Base-by-base conservation (phyloP, 371 early-diverging fungal genomes). In the Umbelopsis sp. region DNA sequence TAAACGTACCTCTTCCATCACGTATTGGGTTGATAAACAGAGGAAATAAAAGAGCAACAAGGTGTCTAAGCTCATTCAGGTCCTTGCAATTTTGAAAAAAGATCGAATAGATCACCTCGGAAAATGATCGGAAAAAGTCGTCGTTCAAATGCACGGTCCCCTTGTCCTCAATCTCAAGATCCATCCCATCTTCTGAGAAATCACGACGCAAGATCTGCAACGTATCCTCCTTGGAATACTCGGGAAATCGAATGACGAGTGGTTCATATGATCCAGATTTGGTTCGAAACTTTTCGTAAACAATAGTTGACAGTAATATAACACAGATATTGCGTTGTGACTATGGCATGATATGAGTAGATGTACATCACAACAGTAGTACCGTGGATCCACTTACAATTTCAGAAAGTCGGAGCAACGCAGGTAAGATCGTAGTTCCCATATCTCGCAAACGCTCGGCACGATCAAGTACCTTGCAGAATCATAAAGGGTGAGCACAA, bases 371-470 rank as follows among this genome's bases (percentile, higher is more conserved):
- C 41, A 57, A 14, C 10, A 63, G 25, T 32, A 44, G 32, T 20
- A 4, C 44, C 12, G 20, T 38, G 29, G 32, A 24, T 9, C 29
- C 18, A 45, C 73, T 66, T 72, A 92, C 91, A 68, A 93, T 74
- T 72, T 94, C 94, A 0, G 87, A 78, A 11, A 97, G 73, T 18
- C 90, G 82, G 72, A 94, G 64, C 7, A 97, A 71, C 20, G 86
- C 82, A 4, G 92, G 84, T 22, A 95, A 70, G 16, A 95, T 73
- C 38, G 84, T 84, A 5, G 90, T 76, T 6, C 88, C 82, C 63
- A 91, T 86, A 63, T 91, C 91, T 25, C 94, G 86, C 44, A 97
- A 76, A 24, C 91, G 71, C 69, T 97, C 96, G 0, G 94, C 94
- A 41, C 91, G 83, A 73, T 97, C 97, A 10, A 95, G 76, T 0